A percentile compares a stretch with the other conserved stretches of the same genome.
Evolutionary conservation across 2,329 filamentous ascomycete species (phyloP).

Genomic region (Diaporthe helianthi): DNA sequence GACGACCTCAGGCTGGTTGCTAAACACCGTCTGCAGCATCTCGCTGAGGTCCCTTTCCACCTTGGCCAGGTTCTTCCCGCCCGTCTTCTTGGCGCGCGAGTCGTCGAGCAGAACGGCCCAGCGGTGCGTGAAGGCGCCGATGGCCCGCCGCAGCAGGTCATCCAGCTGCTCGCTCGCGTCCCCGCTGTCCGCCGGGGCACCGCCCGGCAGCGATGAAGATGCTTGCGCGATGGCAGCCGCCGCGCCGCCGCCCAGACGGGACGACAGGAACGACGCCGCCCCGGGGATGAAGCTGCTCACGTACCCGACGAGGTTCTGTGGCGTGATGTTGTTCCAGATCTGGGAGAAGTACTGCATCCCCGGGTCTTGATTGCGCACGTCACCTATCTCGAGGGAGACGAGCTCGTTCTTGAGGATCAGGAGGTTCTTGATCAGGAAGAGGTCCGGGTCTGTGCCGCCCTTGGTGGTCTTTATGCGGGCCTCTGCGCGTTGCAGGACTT

Average conservation of each 20-base stretch:
- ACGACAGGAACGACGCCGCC: slow-evolving; percentile 55
- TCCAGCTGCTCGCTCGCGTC: slow-evolving; percentile 72
- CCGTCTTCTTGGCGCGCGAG: slow-evolving; percentile 54
- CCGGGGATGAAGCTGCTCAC: slow-evolving; percentile 65
- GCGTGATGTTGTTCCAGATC: slow-evolving; percentile 70
- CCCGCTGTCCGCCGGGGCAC: slow-evolving; percentile 49
- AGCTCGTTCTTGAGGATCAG: slow-evolving; percentile 96
- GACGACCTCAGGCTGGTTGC: slow-evolving; percentile 65
- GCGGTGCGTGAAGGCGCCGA: slow-evolving; percentile 67
- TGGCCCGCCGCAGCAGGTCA: slow-evolving; percentile 66
- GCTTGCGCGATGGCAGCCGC: slow-evolving; percentile 40
- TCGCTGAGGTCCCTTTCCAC: slow-evolving; percentile 64
- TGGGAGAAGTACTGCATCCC: slow-evolving; percentile 68
- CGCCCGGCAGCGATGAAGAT: slow-evolving; percentile 35
- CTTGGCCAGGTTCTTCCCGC: slow-evolving; percentile 58
- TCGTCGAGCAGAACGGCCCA: slow-evolving; percentile 62
- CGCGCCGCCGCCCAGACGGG: slow-evolving; percentile 42
- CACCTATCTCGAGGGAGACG: slow-evolving; percentile 90
- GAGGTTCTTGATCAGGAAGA: slow-evolving; percentile 95
- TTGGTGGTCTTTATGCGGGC: slow-evolving; percentile 70
- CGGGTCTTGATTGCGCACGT: slow-evolving; percentile 60
- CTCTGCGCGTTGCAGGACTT: slow-evolving; percentile 81
- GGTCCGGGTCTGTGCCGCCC: slow-evolving; percentile 72
- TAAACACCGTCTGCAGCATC: slow-evolving; percentile 64
- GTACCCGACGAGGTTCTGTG: slow-evolving; percentile 64